Evolutionary conservation across 2,329 filamentous ascomycete species (phyloP), one percentile per base, ranked within the genome.

Genomic region (Thelonectria blattea): DNA sequence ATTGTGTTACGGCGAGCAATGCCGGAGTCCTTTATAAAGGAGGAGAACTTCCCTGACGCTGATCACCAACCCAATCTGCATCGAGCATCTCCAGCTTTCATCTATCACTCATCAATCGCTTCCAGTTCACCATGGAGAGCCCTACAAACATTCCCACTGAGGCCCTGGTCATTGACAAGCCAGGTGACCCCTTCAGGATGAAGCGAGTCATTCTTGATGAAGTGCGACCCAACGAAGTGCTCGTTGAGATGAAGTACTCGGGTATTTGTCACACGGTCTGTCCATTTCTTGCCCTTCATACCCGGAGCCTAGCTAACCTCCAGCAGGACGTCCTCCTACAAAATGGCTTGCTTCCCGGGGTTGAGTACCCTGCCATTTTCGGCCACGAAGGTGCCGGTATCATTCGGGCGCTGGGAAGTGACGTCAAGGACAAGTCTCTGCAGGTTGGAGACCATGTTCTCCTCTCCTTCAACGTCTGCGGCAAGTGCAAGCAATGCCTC

Each of bases 231-330:
- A 52, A 62, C 14, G 60, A 62, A 17, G 51, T 62, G 7, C 30
- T 62, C n/a, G 60, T 62, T 17, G 56, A 62, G 51, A 62, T 62
- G 60, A 62, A 62, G 34, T 62, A 59, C 27, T 62, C 56, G 6
- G 60, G 60, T 14, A 62, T 62, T 46, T 60, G 60, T 34, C 52
- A 62, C 47, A 52, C 60, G 12, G 52, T 49, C 15, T 24, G 52
- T n/a, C 11, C 18, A 12, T 12, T 17, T 15, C 10, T 6, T 37
- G 2, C 5, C 41, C 6, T 10, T 22, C 11, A 22, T 12, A 12
- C 12, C 18, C 20, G 17, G 14, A 42, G 20, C 7, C 3, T n/a
- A 14, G 20, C 50, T 59, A 15, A 60, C 22, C 20, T 6, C 12
- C 3, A 12, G 3, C 3, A 62, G 51, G 60, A 60, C 32, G 42